Percentiles rank a stretch among this genome's conserved stretches.
These are phyloP conservation scores for Trichopus zeylanicus DNA, from an alignment of 116 monocot genomes.

Conservation along the genomic window DNA sequence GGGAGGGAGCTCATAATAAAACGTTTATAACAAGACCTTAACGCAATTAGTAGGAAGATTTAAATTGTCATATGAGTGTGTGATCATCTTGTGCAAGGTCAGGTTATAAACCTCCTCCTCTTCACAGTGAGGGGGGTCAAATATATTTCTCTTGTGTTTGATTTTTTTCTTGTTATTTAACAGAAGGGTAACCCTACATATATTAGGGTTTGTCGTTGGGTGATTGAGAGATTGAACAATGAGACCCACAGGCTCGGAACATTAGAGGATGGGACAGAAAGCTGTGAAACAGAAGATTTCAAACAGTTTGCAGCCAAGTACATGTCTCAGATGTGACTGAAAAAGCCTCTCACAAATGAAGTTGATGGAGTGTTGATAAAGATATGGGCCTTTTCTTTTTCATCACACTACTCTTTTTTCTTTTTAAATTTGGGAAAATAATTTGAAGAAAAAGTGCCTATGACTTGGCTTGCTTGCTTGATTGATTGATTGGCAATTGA, in stretches of 20 bases:
- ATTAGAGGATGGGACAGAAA: slow-evolving; percentile 40
- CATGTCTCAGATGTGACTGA: slow-evolving; percentile 18
- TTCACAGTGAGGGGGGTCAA: background rate
- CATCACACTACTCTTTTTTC: background rate
- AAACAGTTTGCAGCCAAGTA: slow-evolving; percentile 17
- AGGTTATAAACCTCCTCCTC: slow-evolving; percentile 11
- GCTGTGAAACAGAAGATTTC: slow-evolving; percentile 27
- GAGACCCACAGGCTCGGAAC: slow-evolving; percentile 14
- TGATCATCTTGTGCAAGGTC: slow-evolving; percentile 6
- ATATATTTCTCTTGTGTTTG: background rate
- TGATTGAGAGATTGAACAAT: slow-evolving; percentile 7
- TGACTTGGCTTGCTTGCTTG: too few relatives aligned
- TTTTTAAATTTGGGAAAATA: too few relatives aligned
- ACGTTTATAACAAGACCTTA: slow-evolving; percentile 25
- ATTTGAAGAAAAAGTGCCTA: too few relatives aligned
- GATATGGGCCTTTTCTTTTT: background rate
- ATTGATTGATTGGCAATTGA: slow-evolving; percentile 1
- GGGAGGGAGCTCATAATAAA: slow-evolving; percentile 24
- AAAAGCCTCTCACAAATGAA: slow-evolving; percentile 4
- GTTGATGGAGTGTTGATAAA: slow-evolving; percentile 1
- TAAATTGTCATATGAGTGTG: background rate
- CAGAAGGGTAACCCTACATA: slow-evolving; percentile 2
- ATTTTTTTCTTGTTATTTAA: slow-evolving; percentile 13
- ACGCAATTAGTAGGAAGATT: background rate
- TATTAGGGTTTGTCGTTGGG: background rate